phyloP scores from a whole-genome alignment of 257 asterid genomes.

The Fraxinus americana region DNA sequence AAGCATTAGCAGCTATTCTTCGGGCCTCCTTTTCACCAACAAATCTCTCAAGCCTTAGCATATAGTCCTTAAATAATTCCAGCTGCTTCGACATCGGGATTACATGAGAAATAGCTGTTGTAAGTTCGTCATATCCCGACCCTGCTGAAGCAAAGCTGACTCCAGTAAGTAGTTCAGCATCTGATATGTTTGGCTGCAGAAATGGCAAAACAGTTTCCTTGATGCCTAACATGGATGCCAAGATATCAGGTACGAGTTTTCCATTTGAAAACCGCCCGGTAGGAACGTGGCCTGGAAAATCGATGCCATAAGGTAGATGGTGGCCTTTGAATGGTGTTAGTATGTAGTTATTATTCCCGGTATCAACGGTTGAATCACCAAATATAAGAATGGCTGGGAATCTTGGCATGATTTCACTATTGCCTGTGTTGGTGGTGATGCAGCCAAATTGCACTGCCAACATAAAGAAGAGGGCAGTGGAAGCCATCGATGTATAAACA shows the following conservation, averaged over 20 bases:
- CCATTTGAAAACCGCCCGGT: constrained; percentile 79
- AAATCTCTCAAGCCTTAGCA: constrained; percentile 40
- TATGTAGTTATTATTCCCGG: constrained; percentile 76
- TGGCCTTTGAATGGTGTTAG: constrained; percentile 39
- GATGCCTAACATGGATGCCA: constrained; percentile 61
- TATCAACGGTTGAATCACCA: constrained; percentile 53
- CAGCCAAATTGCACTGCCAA: constrained; percentile 27
- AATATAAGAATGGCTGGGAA: constrained; percentile 64
- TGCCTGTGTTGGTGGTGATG: constrained; percentile 22
- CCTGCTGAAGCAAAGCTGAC: constrained; percentile 83
- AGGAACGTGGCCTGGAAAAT: constrained; percentile 51
- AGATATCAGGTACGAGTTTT: constrained; percentile 65
- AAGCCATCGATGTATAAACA: constrained; percentile 19
- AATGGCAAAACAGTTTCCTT: constrained; percentile 63
- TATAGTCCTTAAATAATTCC: constrained; percentile 36
- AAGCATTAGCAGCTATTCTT: constrained; percentile 36
- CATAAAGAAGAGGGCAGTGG: constrained; percentile 7
- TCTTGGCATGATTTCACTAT: constrained; percentile 22
- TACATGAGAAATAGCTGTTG: constrained; percentile 41
- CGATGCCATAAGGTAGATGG: constrained; percentile 60
- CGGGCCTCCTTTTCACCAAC: constrained; percentile 46
- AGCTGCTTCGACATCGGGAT: constrained; percentile 56
- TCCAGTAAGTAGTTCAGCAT: constrained; percentile 53
- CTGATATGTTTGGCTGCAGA: constrained; percentile 57
- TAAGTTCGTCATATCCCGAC: constrained; percentile 74